These are phyloP conservation scores for Gnomoniopsis sp. DNA, from an alignment of 2,329 filamentous ascomycete genomes.

Conservation along the genomic window DNA sequence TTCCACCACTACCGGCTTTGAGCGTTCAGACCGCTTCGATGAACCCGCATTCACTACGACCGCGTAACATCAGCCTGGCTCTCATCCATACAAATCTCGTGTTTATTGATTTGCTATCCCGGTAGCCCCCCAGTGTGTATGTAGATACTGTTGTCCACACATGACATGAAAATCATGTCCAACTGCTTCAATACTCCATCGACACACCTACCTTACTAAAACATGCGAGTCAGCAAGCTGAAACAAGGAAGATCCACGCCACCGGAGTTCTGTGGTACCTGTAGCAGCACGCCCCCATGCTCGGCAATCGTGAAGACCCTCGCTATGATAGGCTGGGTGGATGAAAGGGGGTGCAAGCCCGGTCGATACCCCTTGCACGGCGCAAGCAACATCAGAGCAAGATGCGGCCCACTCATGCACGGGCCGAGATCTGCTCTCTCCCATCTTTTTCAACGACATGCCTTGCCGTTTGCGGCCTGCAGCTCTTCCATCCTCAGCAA, in stretches of 20 bases:
- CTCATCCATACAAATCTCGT: neutral
- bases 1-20: neutral
- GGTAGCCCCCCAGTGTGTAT: neutral
- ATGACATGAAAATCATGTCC: neutral
- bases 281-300: constrained; percentile 6
- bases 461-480: constrained; percentile 24
- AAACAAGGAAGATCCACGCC: constrained; percentile 19
- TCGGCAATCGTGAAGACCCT: constrained; percentile 5
- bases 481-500: constrained; percentile 22
- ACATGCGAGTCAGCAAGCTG: constrained; percentile 20
- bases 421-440: constrained; percentile 15
- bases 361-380: constrained; percentile 13
- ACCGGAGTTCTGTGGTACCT: constrained; percentile 4
- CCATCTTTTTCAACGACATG: constrained; percentile 32
- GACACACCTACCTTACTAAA: neutral
- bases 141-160: neutral
- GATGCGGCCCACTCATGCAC: constrained; percentile 12
- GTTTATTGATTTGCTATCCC: neutral
- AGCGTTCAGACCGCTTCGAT: neutral
- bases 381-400: neutral
- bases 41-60: neutral
- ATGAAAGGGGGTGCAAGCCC: constrained; percentile 7
- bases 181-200: neutral
- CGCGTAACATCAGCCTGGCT: neutral
- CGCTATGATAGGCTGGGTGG: constrained; percentile 11